Conservation (phyloP, 1,284 basidiomycete genomes). For the Ceratobasidium sp. region DNA sequence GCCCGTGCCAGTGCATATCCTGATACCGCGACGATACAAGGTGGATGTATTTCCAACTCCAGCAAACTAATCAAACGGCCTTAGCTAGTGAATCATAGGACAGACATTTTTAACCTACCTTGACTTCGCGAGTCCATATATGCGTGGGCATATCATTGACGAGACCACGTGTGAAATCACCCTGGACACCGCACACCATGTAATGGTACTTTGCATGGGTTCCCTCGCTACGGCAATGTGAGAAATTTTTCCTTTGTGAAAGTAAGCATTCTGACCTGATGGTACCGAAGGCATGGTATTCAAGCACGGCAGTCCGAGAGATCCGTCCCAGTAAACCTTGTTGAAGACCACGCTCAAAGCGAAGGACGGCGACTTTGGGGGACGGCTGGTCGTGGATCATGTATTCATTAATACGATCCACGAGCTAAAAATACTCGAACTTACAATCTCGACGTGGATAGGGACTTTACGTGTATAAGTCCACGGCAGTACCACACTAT, state of each 20-base stretch:
- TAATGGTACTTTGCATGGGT: slow-evolving; percentile 74
- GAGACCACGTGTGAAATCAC: slow-evolving; percentile 74
- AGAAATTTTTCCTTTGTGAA: background rate
- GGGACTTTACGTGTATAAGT: slow-evolving; percentile 72
- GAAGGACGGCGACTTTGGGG: slow-evolving; percentile 68
- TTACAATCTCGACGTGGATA: slow-evolving; percentile 75
- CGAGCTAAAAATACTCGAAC: slow-evolving; percentile 45
- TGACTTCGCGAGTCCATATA: slow-evolving; percentile 77
- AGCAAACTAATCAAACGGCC: slow-evolving; percentile 60
- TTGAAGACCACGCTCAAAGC: slow-evolving; percentile 73
- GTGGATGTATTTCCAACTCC: slow-evolving; percentile 80
- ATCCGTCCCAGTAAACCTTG: slow-evolving; percentile 70
- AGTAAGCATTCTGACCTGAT: slow-evolving; percentile 48
- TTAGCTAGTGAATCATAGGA: background rate
- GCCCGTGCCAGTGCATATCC: slow-evolving; percentile 79
- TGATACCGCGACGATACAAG: slow-evolving; percentile 74
- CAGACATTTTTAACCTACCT: slow-evolving; percentile 54
- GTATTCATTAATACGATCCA: background rate
- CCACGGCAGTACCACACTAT: slow-evolving; percentile 75
- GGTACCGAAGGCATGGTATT: slow-evolving; percentile 73
- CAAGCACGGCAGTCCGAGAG: slow-evolving; percentile 66
- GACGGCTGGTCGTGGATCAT: slow-evolving; percentile 58
- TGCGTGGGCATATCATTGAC: slow-evolving; percentile 70
- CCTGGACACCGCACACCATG: slow-evolving; percentile 78
- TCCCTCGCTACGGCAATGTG: slow-evolving; percentile 59